Percentiles rank a stretch among this genome's conserved stretches.
These are phyloP conservation scores for Pleomassaria siparia DNA, from an alignment of 2,329 filamentous ascomycete genomes.

Conservation along the genomic window DNA sequence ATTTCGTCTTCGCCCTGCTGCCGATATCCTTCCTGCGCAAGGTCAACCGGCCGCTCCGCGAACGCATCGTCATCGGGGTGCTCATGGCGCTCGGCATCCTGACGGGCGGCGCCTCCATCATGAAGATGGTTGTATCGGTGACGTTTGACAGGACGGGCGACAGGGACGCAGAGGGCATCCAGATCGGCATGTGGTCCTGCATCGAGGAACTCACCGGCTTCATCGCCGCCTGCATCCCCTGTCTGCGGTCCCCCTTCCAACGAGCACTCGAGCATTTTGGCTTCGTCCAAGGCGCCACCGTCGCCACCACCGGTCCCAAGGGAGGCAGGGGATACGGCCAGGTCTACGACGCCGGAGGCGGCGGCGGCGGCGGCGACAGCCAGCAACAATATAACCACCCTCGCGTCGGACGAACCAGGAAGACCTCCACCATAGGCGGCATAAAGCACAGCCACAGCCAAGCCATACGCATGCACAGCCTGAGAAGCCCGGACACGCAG, in stretches of 20 bases:
- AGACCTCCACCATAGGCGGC: too few relatives aligned
- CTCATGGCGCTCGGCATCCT: conserved; percentile 24
- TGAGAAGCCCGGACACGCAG: conserved; percentile 10
- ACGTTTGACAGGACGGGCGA: conserved; percentile 7
- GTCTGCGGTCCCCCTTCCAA: conserved; percentile 22
- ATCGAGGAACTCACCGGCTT: conserved; percentile 21
- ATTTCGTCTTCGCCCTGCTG: conserved; percentile 20
- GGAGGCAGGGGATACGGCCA: too few relatives aligned
- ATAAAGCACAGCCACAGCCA: too few relatives aligned
- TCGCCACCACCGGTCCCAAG: too few relatives aligned
- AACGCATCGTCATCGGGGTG: conserved; percentile 18
- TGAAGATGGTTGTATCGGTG: conserved; percentile 11
- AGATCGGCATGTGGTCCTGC: conserved; percentile 17
- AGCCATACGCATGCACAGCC: conserved; percentile 11
- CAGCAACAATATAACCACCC: too few relatives aligned
- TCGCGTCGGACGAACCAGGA: too few relatives aligned
- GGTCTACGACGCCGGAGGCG: conserved; percentile 7
- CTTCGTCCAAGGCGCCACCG: conserved; percentile 12
- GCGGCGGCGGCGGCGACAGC: too few relatives aligned
- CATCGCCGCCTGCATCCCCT: conserved; percentile 20
- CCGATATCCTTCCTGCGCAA: conserved; percentile 23
- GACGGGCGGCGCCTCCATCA: conserved; percentile 16
- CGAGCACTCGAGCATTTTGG: conserved; percentile 14
- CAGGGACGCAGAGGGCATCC: conserved; percentile 7
- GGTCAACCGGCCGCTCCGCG: conserved; percentile 19